Conservation (phyloP, 2,329 filamentous ascomycete genomes). For the Metarhizium sp. region DNA sequence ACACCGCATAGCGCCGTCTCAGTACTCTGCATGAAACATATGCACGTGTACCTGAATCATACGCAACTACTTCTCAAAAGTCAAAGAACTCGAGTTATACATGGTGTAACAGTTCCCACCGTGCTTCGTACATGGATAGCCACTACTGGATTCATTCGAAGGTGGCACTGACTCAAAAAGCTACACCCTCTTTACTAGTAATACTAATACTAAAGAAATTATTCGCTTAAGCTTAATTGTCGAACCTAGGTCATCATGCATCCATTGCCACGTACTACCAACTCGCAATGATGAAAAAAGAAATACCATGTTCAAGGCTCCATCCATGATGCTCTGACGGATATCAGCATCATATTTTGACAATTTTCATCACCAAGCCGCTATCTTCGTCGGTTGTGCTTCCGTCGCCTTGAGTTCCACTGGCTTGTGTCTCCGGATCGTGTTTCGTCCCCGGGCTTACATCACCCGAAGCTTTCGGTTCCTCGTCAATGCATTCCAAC, state of each 20-base stretch:
- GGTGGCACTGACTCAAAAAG: not conserved
- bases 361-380: slow-evolving; percentile 23
- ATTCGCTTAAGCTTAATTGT: not conserved
- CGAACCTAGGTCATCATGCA: not conserved
- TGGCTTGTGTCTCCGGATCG: not conserved
- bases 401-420: not conserved
- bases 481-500: slow-evolving; percentile 37
- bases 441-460: not conserved
- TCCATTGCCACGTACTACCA: no score
- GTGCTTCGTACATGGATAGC: not conserved
- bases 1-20: no score
- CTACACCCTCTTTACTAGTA: not conserved
- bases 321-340: not conserved
- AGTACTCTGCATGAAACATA: no score
- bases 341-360: slow-evolving; percentile 1
- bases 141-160: not conserved
- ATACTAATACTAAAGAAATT: not conserved
- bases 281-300: no score
- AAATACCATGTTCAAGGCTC: not conserved
- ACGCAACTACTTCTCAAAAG: no score
- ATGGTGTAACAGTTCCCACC: not conserved
- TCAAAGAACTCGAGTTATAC: not conserved
- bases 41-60: no score
- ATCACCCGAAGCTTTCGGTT: slow-evolving; percentile 20
- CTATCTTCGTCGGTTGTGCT: slow-evolving; percentile 30